phyloP scores from a whole-genome alignment of 345 rosid species.

The Abelmoschus esculentus region DNA sequence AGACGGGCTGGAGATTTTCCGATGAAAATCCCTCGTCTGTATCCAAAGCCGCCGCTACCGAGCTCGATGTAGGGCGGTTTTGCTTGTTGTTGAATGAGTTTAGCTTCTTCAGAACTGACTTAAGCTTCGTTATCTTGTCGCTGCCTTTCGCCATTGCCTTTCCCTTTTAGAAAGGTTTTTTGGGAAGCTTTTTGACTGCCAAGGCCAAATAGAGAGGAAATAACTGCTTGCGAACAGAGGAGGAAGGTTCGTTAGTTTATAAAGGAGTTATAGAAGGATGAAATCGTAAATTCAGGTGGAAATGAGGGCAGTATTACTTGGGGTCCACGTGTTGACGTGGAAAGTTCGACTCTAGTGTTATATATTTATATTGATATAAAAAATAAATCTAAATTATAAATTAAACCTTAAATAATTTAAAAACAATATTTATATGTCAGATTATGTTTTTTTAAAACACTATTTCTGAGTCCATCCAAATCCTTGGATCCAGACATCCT shows the following conservation, averaged over 20 bases:
- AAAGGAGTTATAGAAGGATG: slow-evolving; percentile 19
- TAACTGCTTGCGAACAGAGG: slow-evolving; percentile 9
- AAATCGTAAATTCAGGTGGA: background rate
- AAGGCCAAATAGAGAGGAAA: background rate
- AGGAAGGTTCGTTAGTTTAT: slow-evolving; percentile 31
- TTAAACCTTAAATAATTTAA: too few species aligned
- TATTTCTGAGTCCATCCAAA: too few species aligned
- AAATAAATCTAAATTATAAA: too few species aligned
- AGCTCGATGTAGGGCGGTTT: slow-evolving; percentile 28
- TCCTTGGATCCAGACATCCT: slow-evolving; percentile 11
- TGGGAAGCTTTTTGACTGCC: background rate
- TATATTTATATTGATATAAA: too few species aligned
- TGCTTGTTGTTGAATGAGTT: slow-evolving; percentile 66
- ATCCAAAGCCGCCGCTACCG: slow-evolving; percentile 25
- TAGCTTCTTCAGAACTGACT: slow-evolving; percentile 72
- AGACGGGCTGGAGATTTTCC: slow-evolving; percentile 58
- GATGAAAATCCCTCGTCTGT: slow-evolving; percentile 21
- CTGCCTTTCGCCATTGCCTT: slow-evolving; percentile 62
- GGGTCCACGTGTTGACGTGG: slow-evolving; percentile 6
- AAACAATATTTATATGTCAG: too few species aligned
- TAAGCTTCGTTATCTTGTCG: slow-evolving; percentile 67
- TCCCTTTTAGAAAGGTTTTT: background rate
- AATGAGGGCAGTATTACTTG: slow-evolving; percentile 3
- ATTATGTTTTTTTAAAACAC: too few species aligned
- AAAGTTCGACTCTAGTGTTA: too few species aligned